Conservation (phyloP, 2,329 filamentous ascomycete species). For the Emergomyces africanus region DNA sequence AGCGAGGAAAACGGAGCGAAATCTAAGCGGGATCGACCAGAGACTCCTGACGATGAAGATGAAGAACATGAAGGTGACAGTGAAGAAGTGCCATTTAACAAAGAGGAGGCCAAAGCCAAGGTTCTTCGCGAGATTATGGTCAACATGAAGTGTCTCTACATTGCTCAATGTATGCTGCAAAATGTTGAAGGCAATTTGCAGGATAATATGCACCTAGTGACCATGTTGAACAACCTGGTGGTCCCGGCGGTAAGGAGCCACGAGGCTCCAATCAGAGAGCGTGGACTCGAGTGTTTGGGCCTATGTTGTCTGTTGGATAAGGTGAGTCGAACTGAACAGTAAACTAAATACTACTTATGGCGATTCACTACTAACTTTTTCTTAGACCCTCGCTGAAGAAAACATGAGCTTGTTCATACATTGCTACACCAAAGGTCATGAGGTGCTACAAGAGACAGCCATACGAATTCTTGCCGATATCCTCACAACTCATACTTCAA, state of each 20-base stretch:
- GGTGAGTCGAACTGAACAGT: constrained; percentile 28
- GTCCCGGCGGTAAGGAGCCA: constrained; percentile 90
- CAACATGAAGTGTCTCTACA: constrained; percentile 96
- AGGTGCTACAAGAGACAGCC: constrained; percentile 76
- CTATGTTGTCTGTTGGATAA: constrained; percentile 85
- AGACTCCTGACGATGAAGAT: constrained; percentile 45
- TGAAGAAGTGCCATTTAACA: constrained; percentile 39
- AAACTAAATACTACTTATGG: background rate
- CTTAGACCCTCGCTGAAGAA: constrained; percentile 68
- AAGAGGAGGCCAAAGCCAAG: constrained; percentile 55
- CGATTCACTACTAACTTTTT: background rate
- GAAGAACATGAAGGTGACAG: constrained; percentile 35
- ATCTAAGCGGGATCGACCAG: constrained; percentile 27
- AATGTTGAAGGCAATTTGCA: constrained; percentile 83
- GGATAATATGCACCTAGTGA: constrained; percentile 79
- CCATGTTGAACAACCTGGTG: constrained; percentile 96
- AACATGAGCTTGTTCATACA: constrained; percentile 90
- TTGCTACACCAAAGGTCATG: constrained; percentile 88
- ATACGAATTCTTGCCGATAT: constrained; percentile 90
- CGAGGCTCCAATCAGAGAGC: constrained; percentile 82
- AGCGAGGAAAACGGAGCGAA: constrained; percentile 50
- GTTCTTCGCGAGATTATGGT: constrained; percentile 75
- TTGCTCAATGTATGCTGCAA: constrained; percentile 93
- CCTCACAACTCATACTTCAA: constrained; percentile 71
- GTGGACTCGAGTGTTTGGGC: constrained; percentile 77